These are phyloP conservation scores for Aspergillus spinulosporus DNA, from an alignment of 2,329 filamentous ascomycete species.

Conservation along the genomic window DNA sequence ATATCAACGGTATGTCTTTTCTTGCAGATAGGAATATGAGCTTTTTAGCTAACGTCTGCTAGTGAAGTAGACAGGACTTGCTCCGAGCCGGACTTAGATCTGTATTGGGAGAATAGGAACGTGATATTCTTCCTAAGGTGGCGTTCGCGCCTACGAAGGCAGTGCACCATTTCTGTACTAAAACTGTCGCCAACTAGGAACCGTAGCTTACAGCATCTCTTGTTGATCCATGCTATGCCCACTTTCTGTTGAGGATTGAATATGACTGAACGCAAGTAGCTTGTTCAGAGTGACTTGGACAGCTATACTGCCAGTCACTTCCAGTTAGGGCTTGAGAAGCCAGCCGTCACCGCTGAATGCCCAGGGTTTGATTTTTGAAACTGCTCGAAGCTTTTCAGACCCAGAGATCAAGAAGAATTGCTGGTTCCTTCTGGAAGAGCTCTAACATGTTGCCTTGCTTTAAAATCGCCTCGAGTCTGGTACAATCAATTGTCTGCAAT, in stretches of 20 bases:
- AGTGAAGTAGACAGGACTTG: no score
- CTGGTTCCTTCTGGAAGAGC: no score
- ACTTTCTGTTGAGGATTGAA: not conserved
- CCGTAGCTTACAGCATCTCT: slow-evolving; percentile 22
- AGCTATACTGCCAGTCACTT: slow-evolving; percentile 17
- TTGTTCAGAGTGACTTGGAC: slow-evolving; percentile 29
- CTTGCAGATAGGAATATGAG: no score
- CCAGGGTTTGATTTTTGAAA: slow-evolving; percentile 14
- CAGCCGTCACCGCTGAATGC: slow-evolving; percentile 22
- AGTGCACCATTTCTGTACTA: slow-evolving; percentile 15
- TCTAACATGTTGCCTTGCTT: no score
- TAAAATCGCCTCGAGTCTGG: no score
- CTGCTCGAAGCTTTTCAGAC: no score
- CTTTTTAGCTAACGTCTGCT: no score
- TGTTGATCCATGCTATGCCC: slow-evolving; percentile 21
- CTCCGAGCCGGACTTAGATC: no score
- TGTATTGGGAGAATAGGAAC: no score
- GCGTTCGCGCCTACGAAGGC: not conserved
- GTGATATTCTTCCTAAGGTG: no score
- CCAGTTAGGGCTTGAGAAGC: slow-evolving; percentile 20
- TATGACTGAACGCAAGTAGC: slow-evolving; percentile 5
- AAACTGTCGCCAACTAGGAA: slow-evolving; percentile 13
- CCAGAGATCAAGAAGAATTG: no score
- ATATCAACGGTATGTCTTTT: slow-evolving; percentile 6
- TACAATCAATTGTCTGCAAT: no score